Conservation (phyloP, 441 rosid genomes). For the Eutrema salsugineum region DNA sequence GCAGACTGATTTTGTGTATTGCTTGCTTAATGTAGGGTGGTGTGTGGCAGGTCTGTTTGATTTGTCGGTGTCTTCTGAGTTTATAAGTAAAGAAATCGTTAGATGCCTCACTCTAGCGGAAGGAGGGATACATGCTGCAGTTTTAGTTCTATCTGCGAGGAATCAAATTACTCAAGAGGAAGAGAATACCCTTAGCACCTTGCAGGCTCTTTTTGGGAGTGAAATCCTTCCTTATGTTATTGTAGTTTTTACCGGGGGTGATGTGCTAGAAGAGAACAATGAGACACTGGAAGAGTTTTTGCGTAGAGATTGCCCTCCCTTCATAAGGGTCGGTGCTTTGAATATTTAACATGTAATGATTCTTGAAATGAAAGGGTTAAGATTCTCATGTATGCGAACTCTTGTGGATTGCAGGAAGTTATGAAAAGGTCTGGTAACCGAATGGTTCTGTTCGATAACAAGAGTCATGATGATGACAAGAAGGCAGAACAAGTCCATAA, state of each 20-base stretch:
- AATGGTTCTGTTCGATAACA: not conserved
- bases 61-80: not conserved
- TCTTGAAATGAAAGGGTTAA: not conserved
- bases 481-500: not conserved
- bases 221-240: not conserved
- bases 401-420: constrained; percentile 1
- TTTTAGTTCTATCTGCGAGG: constrained; percentile 9
- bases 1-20: not conserved
- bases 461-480: not conserved
- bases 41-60: constrained; percentile 8
- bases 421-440: not conserved
- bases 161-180: not conserved
- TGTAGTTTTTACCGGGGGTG: constrained; percentile 3
- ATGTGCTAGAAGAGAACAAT: not conserved
- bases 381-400: not conserved
- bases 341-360: not conserved
- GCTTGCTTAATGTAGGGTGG: not conserved
- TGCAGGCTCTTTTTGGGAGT: not conserved
- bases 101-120: not conserved
- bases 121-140: constrained; percentile 13
- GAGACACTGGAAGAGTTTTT: not conserved
- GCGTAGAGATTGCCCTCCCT: not conserved
- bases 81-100: constrained; percentile 10
- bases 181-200: not conserved
- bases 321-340: not conserved